These are phyloP conservation scores for Pterocarpus macrocarpus DNA, from an alignment of 306 rosid species.

Conservation along the genomic window DNA sequence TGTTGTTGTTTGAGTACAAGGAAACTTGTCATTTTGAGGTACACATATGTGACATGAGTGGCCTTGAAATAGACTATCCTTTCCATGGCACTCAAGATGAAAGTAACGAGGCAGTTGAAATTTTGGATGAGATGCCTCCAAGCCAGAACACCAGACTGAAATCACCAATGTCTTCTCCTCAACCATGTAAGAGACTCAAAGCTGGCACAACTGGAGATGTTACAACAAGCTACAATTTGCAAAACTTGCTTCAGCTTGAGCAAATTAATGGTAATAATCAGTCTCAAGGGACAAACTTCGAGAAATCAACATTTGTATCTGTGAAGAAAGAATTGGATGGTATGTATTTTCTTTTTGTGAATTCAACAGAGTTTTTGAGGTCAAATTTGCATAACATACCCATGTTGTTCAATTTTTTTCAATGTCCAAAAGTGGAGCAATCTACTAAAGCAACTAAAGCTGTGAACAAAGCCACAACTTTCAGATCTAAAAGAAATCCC, in stretches of 20 bases:
- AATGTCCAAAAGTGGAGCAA: neutral
- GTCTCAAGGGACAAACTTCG: neutral
- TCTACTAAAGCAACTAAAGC: neutral
- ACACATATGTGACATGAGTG: conserved; percentile 22
- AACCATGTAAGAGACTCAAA: neutral
- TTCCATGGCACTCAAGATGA: neutral
- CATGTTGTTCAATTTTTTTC: conserved; percentile 10
- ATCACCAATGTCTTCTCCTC: conserved; percentile 7
- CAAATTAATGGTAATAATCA: conserved; percentile 7
- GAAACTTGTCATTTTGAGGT: neutral
- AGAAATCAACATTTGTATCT: neutral
- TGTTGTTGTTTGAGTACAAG: neutral
- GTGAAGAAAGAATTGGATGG: neutral
- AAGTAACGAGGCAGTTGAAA: neutral
- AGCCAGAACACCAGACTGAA: neutral
- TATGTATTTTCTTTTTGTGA: neutral
- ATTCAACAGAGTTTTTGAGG: neutral
- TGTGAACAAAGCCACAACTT: neutral
- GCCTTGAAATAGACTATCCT: conserved; percentile 23
- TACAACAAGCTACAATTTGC: conserved; percentile 19
- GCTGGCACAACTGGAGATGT: neutral
- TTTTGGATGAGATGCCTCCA: conserved; percentile 4
- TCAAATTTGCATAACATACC: neutral
- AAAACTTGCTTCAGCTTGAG: neutral
- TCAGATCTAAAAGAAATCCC: conserved; percentile 11